A percentile compares a stretch with the other conserved stretches of the same genome.
Evolutionary conservation across 2,329 filamentous ascomycete genomes (phyloP).

Genomic region (Colletotrichum caudatum): DNA sequence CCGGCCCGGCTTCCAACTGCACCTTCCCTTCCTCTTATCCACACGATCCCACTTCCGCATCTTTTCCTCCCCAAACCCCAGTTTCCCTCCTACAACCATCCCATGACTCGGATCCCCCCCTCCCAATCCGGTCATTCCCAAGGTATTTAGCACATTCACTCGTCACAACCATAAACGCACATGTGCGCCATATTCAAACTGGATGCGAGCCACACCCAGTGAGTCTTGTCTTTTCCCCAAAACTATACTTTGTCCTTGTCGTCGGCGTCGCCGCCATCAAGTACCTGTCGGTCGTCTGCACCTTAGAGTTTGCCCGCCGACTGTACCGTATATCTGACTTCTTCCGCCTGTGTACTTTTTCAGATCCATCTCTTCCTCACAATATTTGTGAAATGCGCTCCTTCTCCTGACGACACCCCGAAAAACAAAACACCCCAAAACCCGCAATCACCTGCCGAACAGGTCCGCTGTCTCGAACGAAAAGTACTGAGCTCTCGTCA

Average conservation of each 20-base stretch:
- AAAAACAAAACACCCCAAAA: background rate
- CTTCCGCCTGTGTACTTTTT: conserved; percentile 5
- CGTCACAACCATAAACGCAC: background rate
- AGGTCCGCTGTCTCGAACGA: background rate
- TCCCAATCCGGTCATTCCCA: conserved; percentile 24
- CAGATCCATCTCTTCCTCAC: conserved; percentile 18
- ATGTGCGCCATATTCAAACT: conserved; percentile 4
- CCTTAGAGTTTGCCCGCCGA: conserved; percentile 22
- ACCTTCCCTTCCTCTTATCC: conserved; percentile 30
- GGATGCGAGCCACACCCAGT: conserved; percentile 15
- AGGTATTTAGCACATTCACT: conserved; percentile 11
- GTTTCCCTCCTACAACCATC: conserved; percentile 25
- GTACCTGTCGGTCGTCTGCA: conserved; percentile 12
- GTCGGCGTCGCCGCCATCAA: background rate
- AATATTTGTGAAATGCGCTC: conserved; percentile 19
- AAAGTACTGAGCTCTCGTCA: background rate
- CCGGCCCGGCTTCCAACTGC: conserved; percentile 15
- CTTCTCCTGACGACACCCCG: background rate
- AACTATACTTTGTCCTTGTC: background rate
- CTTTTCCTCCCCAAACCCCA: conserved; percentile 28
- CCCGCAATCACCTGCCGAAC: background rate
- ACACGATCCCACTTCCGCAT: conserved; percentile 38
- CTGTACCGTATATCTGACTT: conserved; percentile 36
- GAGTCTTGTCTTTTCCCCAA: conserved; percentile 5
- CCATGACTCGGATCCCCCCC: conserved; percentile 34